phyloP scores from a whole-genome alignment of 345 rosid species.

The Heritiera fomes region DNA sequence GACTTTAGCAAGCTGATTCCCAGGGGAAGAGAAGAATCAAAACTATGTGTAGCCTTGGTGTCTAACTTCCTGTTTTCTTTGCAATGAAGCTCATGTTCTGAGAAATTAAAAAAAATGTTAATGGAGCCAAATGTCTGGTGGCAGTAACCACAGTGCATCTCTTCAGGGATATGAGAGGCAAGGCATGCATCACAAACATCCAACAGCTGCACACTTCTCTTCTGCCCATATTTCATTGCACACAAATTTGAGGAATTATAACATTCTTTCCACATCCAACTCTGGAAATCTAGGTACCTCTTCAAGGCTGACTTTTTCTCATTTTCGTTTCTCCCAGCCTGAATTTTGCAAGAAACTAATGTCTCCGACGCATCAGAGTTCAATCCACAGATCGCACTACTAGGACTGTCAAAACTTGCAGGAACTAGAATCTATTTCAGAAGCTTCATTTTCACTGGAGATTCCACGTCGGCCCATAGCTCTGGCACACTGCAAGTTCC shows the following conservation, averaged over 20 bases:
- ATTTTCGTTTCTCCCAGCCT: constrained; percentile 65
- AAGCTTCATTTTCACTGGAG: constrained; percentile 38
- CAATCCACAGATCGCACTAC: constrained; percentile 58
- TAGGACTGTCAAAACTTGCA: constrained; percentile 52
- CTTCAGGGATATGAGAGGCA: constrained; percentile 49
- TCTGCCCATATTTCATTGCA: constrained; percentile 62
- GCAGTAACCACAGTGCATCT: constrained; percentile 64
- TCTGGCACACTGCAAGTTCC: constrained; percentile 37
- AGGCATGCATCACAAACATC: constrained; percentile 70
- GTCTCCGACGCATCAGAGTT: constrained; percentile 47
- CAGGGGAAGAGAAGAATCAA: constrained; percentile 58
- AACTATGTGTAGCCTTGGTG: constrained; percentile 25
- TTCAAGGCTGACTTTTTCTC: constrained; percentile 67
- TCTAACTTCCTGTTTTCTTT: constrained; percentile 44
- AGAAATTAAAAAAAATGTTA: constrained; percentile 31
- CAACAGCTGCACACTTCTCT: constrained; percentile 55
- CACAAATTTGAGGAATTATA: constrained; percentile 41
- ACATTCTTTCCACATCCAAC: constrained; percentile 84
- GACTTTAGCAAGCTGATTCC: constrained; percentile 77
- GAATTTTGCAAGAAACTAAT: constrained; percentile 65
- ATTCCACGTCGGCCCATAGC: constrained; percentile 34
- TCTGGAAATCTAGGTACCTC: constrained; percentile 76
- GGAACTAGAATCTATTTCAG: constrained; percentile 44
- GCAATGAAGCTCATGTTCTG: constrained; percentile 46
- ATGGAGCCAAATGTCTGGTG: constrained; percentile 53